Percentiles rank a stretch among this genome's conserved stretches.
phyloP scores from a whole-genome alignment of 2,329 filamentous ascomycete genomes.

The Fusarium stilboides region DNA sequence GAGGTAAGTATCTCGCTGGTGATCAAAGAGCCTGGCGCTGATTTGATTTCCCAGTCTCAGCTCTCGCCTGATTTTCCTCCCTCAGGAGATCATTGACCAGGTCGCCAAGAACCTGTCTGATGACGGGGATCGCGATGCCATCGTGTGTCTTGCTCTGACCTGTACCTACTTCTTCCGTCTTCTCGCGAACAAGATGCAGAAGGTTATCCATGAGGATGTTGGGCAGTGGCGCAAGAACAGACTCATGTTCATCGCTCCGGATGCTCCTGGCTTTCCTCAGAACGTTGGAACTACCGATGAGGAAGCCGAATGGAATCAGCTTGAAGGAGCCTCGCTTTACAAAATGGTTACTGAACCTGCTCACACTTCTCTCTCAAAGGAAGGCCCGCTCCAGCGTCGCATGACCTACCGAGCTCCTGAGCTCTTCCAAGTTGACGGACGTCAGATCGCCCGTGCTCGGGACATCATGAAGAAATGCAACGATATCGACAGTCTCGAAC shows the following conservation, averaged over 20 bases:
- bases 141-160: constrained; percentile 20
- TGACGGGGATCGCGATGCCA: not conserved
- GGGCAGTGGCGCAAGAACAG: constrained; percentile 17
- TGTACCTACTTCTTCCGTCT: constrained; percentile 29
- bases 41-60: not conserved
- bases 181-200: constrained; percentile 2
- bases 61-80: constrained; percentile 10
- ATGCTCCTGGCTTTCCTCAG: not conserved
- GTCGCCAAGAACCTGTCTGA: not conserved
- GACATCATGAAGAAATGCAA: not conserved
- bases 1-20: not conserved
- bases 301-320: not conserved
- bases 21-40: not conserved
- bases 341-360: not conserved
- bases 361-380: too few species aligned
- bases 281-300: not conserved
- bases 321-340: not conserved
- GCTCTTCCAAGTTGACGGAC: not conserved
- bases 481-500: not conserved
- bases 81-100: constrained; percentile 19
- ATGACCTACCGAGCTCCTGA: not conserved
- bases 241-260: constrained; percentile 6
- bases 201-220: not conserved
- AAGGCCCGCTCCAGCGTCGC: too few species aligned
- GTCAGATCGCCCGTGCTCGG: not conserved